Conservation (phyloP, 1,284 basidiomycete species). For the Cutaneotrichosporon cutaneum region DNA sequence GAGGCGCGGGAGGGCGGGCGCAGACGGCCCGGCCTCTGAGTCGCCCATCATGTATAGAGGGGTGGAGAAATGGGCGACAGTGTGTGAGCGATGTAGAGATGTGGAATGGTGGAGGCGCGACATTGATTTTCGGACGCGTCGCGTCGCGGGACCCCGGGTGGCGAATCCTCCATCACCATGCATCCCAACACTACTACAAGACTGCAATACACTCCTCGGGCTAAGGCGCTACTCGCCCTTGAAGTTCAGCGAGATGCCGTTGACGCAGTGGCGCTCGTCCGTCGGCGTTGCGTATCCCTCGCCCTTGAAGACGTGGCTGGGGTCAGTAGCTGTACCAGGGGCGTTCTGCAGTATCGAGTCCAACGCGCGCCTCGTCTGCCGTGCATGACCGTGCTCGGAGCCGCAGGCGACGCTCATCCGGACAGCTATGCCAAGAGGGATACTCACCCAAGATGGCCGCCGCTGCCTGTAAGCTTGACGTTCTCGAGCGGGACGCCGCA, state of each 20-base stretch:
- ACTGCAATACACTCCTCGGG: conserved; percentile 52
- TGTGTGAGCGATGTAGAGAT: background rate
- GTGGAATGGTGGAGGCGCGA: background rate
- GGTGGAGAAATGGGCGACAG: background rate
- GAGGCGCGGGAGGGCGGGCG: conserved; percentile 25
- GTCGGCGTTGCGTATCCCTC: conserved; percentile 61
- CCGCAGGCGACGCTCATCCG: no score
- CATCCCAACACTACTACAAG: conserved; percentile 10
- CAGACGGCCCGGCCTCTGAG: background rate
- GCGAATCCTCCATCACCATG: background rate
- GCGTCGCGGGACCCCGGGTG: conserved; percentile 13
- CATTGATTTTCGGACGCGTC: conserved; percentile 18
- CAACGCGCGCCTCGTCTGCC: no score
- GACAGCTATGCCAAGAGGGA: background rate
- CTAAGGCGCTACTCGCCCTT: conserved; percentile 49
- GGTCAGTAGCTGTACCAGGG: conserved; percentile 9
- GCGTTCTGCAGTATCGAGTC: no score
- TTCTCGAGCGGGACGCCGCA: conserved; percentile 30
- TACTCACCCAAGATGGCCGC: conserved; percentile 73
- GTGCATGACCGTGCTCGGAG: no score
- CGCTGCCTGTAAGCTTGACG: conserved; percentile 57
- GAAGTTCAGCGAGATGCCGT: conserved; percentile 82
- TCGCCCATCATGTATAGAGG: background rate
- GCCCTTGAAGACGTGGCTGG: conserved; percentile 78
- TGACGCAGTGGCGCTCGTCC: conserved; percentile 69